Evolutionary conservation across 2,329 filamentous ascomycete genomes (phyloP).

Genomic region (Moelleriella libera): DNA sequence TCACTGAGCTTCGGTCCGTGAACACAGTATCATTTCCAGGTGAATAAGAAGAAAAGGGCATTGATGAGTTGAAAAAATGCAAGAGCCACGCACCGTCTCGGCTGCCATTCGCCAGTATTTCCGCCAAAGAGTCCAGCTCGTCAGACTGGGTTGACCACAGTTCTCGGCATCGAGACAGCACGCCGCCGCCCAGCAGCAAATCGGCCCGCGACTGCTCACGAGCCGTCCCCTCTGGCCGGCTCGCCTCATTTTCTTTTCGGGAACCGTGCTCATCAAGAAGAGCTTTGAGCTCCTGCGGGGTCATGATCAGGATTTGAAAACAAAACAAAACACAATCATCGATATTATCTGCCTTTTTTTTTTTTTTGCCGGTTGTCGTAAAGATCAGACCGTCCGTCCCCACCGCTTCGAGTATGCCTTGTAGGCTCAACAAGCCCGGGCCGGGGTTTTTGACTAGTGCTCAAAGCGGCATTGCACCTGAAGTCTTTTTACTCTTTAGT

Average conservation of each 20-base stretch:
- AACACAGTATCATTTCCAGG: background rate
- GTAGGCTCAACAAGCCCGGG: background rate
- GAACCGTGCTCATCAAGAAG: slow-evolving; percentile 14
- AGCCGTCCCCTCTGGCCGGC: slow-evolving; percentile 3
- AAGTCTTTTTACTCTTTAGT: too few species aligned
- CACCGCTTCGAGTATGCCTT: background rate
- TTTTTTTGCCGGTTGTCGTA: too few species aligned
- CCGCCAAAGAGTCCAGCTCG: slow-evolving; percentile 30
- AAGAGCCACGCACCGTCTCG: slow-evolving; percentile 28
- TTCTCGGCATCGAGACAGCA: slow-evolving; percentile 23
- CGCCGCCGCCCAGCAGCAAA: too few species aligned
- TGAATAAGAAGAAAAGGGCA: background rate
- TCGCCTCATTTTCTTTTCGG: background rate
- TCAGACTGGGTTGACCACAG: slow-evolving; percentile 24
- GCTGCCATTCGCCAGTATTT: slow-evolving; percentile 40
- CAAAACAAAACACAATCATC: too few species aligned
- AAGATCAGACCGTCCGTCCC: too few species aligned
- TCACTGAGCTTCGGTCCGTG: slow-evolving; percentile 1
- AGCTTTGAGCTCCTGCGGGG: slow-evolving; percentile 20
- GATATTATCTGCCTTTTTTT: background rate
- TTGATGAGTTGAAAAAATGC: background rate
- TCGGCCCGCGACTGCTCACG: too few species aligned
- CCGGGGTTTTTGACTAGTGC: too few species aligned
- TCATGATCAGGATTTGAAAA: slow-evolving; percentile 10
- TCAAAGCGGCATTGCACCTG: too few species aligned